Conservation (phyloP, 2,329 filamentous ascomycete genomes). For the Beauveria varroae region DNA sequence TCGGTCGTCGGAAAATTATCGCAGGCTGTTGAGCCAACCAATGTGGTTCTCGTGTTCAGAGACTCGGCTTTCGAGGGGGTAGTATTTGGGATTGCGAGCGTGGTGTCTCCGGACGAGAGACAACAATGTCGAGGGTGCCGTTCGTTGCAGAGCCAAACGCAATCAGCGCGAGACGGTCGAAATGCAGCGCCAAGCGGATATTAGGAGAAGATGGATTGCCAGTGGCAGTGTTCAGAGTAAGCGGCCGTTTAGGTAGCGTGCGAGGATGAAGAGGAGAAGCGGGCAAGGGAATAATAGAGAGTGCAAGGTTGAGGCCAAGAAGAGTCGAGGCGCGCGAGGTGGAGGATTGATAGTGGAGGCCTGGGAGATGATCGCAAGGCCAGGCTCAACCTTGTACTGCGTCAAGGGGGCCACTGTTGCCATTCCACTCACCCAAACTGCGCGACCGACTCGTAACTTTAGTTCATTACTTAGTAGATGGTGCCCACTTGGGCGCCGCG, state of each 20-base stretch:
- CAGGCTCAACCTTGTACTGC: not conserved
- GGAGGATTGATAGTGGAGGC: conserved; percentile 5
- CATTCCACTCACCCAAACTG: conserved; percentile 4
- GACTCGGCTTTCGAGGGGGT: not conserved
- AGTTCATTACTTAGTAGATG: not conserved
- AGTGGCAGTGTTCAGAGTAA: not conserved
- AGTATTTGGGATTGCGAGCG: not conserved
- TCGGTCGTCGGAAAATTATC: not conserved
- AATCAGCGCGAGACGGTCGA: not conserved
- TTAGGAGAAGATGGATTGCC: not conserved
- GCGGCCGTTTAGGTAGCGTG: not conserved
- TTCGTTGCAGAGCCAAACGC: not conserved
- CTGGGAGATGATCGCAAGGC: conserved; percentile 5
- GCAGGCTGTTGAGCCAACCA: not conserved
- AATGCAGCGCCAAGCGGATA: not conserved
- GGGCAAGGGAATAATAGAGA: not conserved
- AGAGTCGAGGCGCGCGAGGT: conserved; percentile 5
- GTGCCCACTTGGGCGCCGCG: not conserved
- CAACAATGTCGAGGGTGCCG: not conserved
- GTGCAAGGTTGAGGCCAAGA: conserved; percentile 6
- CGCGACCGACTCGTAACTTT: not conserved
- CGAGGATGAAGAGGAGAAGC: not conserved
- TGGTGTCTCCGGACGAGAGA: not conserved
- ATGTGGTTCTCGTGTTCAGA: not conserved
- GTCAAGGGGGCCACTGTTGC: not conserved